Base-by-base conservation (phyloP, 2,329 filamentous ascomycete genomes). In the Microcera coccophila region DNA sequence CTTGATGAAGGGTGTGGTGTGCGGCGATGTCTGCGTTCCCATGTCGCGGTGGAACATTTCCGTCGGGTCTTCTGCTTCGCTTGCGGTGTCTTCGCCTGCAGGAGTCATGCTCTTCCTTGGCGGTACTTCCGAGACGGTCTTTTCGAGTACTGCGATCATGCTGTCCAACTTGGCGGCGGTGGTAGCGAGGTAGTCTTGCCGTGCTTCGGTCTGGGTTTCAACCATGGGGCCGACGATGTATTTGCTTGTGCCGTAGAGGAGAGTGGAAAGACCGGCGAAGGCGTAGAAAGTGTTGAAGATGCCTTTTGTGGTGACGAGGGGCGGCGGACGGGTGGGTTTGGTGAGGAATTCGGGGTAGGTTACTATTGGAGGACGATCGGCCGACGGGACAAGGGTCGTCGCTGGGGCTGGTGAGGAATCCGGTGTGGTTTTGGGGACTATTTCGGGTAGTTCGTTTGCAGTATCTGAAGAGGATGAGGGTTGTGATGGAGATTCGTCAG, bases 11-110 rank as follows among this genome's bases (percentile, higher is more conserved):
- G 39, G 39, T 20, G 38, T 49, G 20, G 55, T 44, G n/a, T 61
- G 54, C 35, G 58, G 55, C 17, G 80, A 82, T 1, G 87, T 93
- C 64, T 93, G 87, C 1, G 87, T 86, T 50, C 85, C 86, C 46
- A 88, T 77, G 59, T 93, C 87, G 35, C 86, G 80, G 63, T 90
- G 86, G 66, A 88, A 93, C 48, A 90, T 77, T 63, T 91, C 87
- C 1, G 84, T 82, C 1, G 87, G 87, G 54, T 84, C 81, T 47
- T 78, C 76, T 44, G 68, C 72, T 19, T 73, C 75, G 56, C 70
- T 75, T 37, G 63, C 56, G 33, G 62, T 55, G 45, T 68, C 69
- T 22, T 61, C 61, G 14, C 53, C 49, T 16, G 50, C 40, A 12
- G 48, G 44, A 8, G 42, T 37, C 11, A 52, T 29, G 33, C 59